Conservation (phyloP, 2,329 filamentous ascomycete genomes). For the Waltergamsia citrina region DNA sequence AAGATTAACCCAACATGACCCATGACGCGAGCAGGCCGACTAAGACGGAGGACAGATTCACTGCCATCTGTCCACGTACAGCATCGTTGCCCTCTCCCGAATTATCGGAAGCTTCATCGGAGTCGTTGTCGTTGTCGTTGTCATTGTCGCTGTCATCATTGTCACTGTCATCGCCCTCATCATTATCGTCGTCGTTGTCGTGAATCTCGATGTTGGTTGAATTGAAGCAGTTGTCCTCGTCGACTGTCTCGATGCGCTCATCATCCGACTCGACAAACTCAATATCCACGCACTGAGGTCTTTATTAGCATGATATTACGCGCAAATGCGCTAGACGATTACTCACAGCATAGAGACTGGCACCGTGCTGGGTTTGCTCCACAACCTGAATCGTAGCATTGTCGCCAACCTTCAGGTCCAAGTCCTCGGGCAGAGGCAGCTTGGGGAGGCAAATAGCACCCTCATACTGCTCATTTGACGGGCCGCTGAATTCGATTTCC, state of each 20-base stretch:
- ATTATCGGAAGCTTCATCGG: too few species aligned
- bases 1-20: too few species aligned
- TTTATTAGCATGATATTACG: neutral
- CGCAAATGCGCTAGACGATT: neutral
- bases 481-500: slow-evolving; percentile 75
- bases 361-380: slow-evolving; percentile 74
- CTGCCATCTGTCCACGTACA: too few species aligned
- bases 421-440: slow-evolving; percentile 67
- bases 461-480: slow-evolving; percentile 73
- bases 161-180: neutral
- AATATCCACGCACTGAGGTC: slow-evolving; percentile 80
- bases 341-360: slow-evolving; percentile 69
- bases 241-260: slow-evolving; percentile 57
- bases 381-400: slow-evolving; percentile 84
- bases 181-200: neutral
- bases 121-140: too few species aligned
- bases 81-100: too few species aligned
- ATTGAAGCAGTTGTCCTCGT: slow-evolving; percentile 81
- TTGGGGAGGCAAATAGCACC: slow-evolving; percentile 85
- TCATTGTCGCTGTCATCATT: too few species aligned
- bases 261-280: slow-evolving; percentile 76
- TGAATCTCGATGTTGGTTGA: slow-evolving; percentile 34
- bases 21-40: too few species aligned
- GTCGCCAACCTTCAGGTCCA: slow-evolving; percentile 68
- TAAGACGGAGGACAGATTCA: too few species aligned